Base-by-base conservation (phyloP, 208 protist species). In the Wallacemonas rigidus region DNA sequence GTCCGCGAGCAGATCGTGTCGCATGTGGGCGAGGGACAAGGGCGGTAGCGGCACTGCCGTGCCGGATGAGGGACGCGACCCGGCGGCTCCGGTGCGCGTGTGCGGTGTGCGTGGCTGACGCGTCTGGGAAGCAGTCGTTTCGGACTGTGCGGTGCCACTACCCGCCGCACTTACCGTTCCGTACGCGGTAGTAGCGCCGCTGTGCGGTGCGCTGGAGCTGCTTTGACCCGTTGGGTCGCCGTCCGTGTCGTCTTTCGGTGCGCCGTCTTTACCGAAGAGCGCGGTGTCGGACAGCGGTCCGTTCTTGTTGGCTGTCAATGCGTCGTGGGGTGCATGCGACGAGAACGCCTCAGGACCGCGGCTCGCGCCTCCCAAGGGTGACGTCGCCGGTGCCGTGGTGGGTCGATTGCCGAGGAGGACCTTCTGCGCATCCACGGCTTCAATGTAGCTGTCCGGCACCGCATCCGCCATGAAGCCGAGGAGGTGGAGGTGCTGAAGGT, bases 381-480 rank as follows among this genome's bases (percentile, higher is more conserved):
- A 36, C 17, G 51, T 71, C 54, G 72, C 58, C 39, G 74, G 69
- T 4, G 79, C 69, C 44, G 74, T 69, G n/a, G 38, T 54, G 14
- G 64, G 64, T 3, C 64, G 64, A 14, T 41, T 41, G 9, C 44
- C 50, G 17, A 45, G 38, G 1, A 69, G n/a, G 9, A 41, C 64
- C 17, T 62, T 39, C 64, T 79, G 39, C 36, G 72, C 48, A 6
- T 60, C 56, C 2, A 67, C 41, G 0, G 36, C 62, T 7, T 70
- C 65, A n/a, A 82, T 51, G 55, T 77, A 44, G 41, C 62, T 78
- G 40, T 82, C 60, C 2, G 56, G 54, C 43, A 87, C 67, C 8
- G 85, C 85, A 2, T 93, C 91, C 48, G 75, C 74, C 91, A 95
- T 95, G 50, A 95, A 95, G 61, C 77, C 74, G 12, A 93, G 79